Conservation (phyloP, 805 yeast species). For the Diddensiella transvaalensis region DNA sequence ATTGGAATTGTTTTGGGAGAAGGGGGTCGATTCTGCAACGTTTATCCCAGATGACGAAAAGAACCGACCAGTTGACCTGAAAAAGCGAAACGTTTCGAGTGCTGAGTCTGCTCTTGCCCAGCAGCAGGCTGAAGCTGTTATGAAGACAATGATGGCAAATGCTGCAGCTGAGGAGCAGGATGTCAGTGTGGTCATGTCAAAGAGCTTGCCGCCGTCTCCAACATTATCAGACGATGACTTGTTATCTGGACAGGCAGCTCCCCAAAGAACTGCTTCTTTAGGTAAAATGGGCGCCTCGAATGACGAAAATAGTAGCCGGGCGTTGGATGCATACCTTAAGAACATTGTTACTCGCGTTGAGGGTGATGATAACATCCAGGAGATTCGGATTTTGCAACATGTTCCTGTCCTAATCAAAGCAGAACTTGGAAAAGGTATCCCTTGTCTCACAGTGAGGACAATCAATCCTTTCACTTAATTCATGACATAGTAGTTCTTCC, state of each 20-base stretch:
- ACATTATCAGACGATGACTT: constrained; percentile 17
- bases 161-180: constrained; percentile 10
- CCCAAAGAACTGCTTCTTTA: constrained; percentile 28
- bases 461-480: constrained; percentile 67
- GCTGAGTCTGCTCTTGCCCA: constrained; percentile 66
- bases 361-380: constrained; percentile 67
- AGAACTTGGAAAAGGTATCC: constrained; percentile 92
- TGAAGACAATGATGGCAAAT: constrained; percentile 15
- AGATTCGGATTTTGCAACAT: constrained; percentile 67
- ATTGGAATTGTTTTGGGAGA: constrained; percentile 88
- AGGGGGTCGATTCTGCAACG: constrained; percentile 87
- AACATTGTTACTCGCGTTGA: constrained; percentile 58
- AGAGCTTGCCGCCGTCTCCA: constrained; percentile 34
- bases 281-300: constrained; percentile 21
- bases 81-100: constrained; percentile 57
- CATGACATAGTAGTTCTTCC: constrained; percentile 30
- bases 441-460: constrained; percentile 88
- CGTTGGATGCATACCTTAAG: constrained; percentile 56
- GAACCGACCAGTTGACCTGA: constrained; percentile 48
- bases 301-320: constrained; percentile 31
- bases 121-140: constrained; percentile 11
- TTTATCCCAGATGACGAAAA: constrained; percentile 88
- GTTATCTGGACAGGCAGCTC: constrained; percentile 12
- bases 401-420: constrained; percentile 86
- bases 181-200: constrained; percentile 17